Percentiles rank a stretch among this genome's conserved stretches.
These are phyloP conservation scores for Pseudogymnoascus sp. DNA, from an alignment of 2,329 filamentous ascomycete species.

Conservation along the genomic window DNA sequence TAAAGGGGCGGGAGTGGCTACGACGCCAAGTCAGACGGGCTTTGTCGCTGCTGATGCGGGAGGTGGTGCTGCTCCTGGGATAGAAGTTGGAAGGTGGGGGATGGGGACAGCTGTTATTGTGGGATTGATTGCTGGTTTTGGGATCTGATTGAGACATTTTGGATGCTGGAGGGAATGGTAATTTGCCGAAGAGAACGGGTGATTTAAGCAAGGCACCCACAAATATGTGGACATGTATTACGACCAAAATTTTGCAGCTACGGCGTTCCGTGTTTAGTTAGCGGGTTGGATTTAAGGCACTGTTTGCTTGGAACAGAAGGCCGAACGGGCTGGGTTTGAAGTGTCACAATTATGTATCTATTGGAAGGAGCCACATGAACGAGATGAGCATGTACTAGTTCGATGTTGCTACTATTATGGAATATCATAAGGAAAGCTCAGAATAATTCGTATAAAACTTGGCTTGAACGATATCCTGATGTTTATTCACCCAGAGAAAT, in stretches of 20 bases:
- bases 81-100: constrained; percentile 20
- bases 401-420: background rate
- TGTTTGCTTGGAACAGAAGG: background rate
- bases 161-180: background rate
- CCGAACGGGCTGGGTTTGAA: background rate
- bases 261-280: background rate
- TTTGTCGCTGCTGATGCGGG: constrained; percentile 18
- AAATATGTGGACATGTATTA: background rate
- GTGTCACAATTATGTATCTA: background rate
- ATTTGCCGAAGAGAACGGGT: background rate
- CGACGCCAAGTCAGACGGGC: constrained; percentile 1
- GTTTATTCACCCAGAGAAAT: background rate
- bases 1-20: constrained; percentile 1
- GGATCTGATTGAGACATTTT: constrained; percentile 13
- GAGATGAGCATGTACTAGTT: background rate
- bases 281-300: background rate
- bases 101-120: constrained; percentile 20
- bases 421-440: background rate
- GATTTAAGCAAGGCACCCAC: background rate
- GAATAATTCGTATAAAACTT: background rate
- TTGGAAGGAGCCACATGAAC: background rate
- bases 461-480: background rate
- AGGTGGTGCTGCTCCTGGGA: constrained; percentile 19
- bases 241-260: background rate
- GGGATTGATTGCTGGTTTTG: constrained; percentile 21